Base-by-base conservation (phyloP, 306 rosid species). In the Potentilla sterilis region DNA sequence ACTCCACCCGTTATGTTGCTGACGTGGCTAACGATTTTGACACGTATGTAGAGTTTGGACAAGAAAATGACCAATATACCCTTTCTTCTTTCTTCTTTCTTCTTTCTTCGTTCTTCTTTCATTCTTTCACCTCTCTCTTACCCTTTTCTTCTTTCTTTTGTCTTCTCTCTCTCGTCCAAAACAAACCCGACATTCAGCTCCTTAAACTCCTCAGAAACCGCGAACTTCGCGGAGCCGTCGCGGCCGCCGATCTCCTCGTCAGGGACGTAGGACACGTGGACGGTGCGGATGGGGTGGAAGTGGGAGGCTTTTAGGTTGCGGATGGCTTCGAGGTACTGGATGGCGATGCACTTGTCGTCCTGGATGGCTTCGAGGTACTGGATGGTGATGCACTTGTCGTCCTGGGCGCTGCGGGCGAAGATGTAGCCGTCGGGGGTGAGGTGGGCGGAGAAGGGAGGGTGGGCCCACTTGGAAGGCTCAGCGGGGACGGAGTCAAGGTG, bases 401-500 rank as follows among this genome's bases (percentile, higher is more conserved):
- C 98, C 80, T 95, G 97, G 77, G 98, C 81, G 22, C 98, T 97
- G 13, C 98, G 96, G 66, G 92, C 96, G 72, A 75, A 89, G 84
- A 95, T 81, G n/a, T 6, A 54, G 10, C 97, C 96, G 67, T 89
- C 88, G 43, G 84, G 6, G 70, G 86, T 55, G 59, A 81, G 86
- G 54, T 55, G 67, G 67, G 96, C 97, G 43, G 97, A 82, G 88
- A 92, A 92, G 7, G 98, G 98, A 0, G 95, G 92, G 77, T 90
- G 96, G 74, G 68, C 59, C 98, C 98, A 95, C 51, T 95, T 92
- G 81, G 84, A 55, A 52, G 92, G 77, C 81, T 95, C 97, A 79
- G 98, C 91, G 57, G 97, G 96, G 81, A 95, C 93, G 63, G 98
- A 92, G 71, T 95, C 98, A 79, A 95, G 85, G 80, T 95, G 98